These are phyloP conservation scores for Lasiosphaeriaceae sp. DNA, from an alignment of 495 filamentous ascomycete species.

Conservation along the genomic window DNA sequence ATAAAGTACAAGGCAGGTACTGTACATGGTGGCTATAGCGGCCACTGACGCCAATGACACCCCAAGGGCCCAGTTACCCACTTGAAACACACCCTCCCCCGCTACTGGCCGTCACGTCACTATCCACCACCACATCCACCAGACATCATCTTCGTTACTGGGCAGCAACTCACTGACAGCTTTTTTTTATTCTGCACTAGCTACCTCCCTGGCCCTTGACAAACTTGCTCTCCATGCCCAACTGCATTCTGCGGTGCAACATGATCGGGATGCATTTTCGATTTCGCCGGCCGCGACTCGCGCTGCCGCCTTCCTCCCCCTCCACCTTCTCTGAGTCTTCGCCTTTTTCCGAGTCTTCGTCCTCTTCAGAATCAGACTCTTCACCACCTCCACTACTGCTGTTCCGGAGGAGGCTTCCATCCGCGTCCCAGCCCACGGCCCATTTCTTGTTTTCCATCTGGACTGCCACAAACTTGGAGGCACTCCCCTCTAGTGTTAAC, in stretches of 20 bases:
- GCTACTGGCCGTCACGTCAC: too few species aligned
- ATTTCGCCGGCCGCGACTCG: constrained; percentile 8
- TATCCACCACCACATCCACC: neutral
- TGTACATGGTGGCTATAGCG: neutral
- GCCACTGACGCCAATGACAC: constrained; percentile 2
- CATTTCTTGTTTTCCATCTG: constrained; percentile 41
- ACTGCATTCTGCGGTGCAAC: constrained; percentile 27
- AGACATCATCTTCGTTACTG: too few species aligned
- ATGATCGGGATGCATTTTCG: constrained; percentile 26
- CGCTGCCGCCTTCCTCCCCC: neutral
- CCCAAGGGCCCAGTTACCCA: neutral
- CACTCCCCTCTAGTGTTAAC: constrained; percentile 46
- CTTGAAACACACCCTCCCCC: constrained; percentile 4
- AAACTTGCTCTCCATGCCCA: constrained; percentile 40
- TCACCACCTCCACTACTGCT: neutral
- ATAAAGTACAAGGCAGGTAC: constrained; percentile 3
- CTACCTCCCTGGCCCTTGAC: constrained; percentile 25
- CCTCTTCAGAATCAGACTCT: constrained; percentile 19
- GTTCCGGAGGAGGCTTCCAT: constrained; percentile 21
- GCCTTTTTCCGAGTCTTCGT: too few species aligned
- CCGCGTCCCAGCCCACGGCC: constrained; percentile 42
- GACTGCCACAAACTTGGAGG: constrained; percentile 38
- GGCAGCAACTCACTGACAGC: neutral
- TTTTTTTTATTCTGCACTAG: neutral
- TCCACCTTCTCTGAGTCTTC: constrained; percentile 10